Percentiles rank a stretch among this genome's conserved stretches.
phyloP scores from a whole-genome alignment of 1,139 yeast genomes.

The Hyphopichia fennica region DNA sequence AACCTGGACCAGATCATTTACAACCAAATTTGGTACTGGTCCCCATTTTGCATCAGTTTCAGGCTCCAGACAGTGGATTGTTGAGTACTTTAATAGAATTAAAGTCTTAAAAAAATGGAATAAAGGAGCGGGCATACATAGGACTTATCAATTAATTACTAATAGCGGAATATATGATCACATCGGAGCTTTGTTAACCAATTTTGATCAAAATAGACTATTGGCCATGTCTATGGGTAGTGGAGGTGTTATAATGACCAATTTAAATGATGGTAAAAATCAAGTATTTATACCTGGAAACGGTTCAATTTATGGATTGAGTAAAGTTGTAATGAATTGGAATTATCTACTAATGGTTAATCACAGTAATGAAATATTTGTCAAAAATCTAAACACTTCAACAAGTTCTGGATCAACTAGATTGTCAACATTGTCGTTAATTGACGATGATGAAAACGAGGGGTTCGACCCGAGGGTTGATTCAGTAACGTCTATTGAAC shows the following conservation, averaged over 20 bases:
- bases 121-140: slow-evolving; percentile 39
- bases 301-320: slow-evolving; percentile 13
- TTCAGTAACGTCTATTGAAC: slow-evolving; percentile 19
- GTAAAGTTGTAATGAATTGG: slow-evolving; percentile 29
- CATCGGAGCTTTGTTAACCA: slow-evolving; percentile 22
- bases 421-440: slow-evolving; percentile 19
- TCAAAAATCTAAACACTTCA: slow-evolving; percentile 35
- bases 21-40: slow-evolving; percentile 41
- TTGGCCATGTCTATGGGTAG: slow-evolving; percentile 30
- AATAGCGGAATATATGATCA: slow-evolving; percentile 26
- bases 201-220: slow-evolving; percentile 39
- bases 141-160: slow-evolving; percentile 31
- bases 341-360: slow-evolving; percentile 33
- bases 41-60: slow-evolving; percentile 57
- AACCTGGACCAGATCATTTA: slow-evolving; percentile 62
- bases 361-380: slow-evolving; percentile 26
- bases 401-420: slow-evolving; percentile 29
- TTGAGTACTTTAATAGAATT: slow-evolving; percentile 54
- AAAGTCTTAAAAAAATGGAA: slow-evolving; percentile 50
- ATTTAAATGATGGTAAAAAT: slow-evolving; percentile 40
- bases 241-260: slow-evolving; percentile 41
- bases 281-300: slow-evolving; percentile 43
- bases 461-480: slow-evolving; percentile 6
- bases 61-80: slow-evolving; percentile 51
- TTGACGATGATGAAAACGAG: slow-evolving; percentile 7